Evolutionary conservation across 352 stramenopile genomes (phyloP).

Genomic region (Globisporangium uncinulatum): DNA sequence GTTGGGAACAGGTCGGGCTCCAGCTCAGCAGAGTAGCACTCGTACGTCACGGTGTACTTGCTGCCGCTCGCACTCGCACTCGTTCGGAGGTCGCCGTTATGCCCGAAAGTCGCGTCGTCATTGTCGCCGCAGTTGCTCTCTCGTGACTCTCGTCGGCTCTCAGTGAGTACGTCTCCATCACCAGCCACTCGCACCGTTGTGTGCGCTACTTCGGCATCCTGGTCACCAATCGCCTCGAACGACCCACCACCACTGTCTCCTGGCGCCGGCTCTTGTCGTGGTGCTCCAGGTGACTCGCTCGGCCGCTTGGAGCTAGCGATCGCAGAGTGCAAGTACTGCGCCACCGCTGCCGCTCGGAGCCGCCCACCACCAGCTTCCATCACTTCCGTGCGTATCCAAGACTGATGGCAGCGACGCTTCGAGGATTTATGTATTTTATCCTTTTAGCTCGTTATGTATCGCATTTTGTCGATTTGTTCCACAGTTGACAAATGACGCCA

Average conservation of each 20-base stretch:
- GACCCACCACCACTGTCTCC: neutral
- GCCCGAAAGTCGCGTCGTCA: too few relatives aligned
- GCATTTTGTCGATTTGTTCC: neutral
- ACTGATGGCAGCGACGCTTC: too few relatives aligned
- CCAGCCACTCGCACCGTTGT: neutral
- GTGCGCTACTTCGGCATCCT: neutral
- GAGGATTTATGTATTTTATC: too few relatives aligned
- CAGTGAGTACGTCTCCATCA: neutral
- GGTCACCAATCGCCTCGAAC: too few relatives aligned
- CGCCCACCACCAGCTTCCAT: slow-evolving; percentile 6
- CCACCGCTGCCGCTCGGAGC: slow-evolving; percentile 21
- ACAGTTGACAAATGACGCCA: neutral
- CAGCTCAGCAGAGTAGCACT: neutral
- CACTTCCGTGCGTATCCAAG: neutral
- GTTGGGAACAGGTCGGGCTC: neutral
- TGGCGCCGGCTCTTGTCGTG: neutral
- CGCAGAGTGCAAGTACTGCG: slow-evolving; percentile 37
- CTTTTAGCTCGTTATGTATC: too few relatives aligned
- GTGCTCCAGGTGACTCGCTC: slow-evolving; percentile 8
- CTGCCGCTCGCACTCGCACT: neutral
- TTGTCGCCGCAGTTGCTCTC: too few relatives aligned
- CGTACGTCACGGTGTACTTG: neutral
- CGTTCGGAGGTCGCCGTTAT: too few relatives aligned
- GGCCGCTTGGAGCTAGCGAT: slow-evolving; percentile 15
- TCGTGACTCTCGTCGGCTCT: neutral